These are phyloP conservation scores for Nakazawaea wickerhamii DNA, from an alignment of 805 yeast species.

Conservation along the genomic window DNA sequence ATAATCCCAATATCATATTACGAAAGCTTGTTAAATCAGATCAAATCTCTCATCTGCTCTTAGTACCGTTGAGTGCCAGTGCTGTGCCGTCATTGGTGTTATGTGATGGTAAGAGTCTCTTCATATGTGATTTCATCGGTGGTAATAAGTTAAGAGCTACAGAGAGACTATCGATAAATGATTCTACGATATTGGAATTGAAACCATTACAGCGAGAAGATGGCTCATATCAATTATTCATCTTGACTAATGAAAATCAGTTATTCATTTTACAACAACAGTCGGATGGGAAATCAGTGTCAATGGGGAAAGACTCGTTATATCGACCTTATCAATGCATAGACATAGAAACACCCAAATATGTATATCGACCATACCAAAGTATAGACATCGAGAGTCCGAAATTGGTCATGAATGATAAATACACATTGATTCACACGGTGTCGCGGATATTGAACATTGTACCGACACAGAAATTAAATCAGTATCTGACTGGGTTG, in stretches of 20 bases:
- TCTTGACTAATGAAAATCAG: no score
- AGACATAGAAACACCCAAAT: no score
- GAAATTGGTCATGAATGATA: neutral
- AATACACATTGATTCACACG: neutral
- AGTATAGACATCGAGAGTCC: neutral
- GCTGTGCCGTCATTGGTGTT: neutral
- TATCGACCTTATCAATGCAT: no score
- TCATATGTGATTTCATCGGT: conserved; percentile 1
- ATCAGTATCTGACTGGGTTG: neutral
- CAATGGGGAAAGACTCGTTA: no score
- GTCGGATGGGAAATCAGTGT: neutral
- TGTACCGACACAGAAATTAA: neutral
- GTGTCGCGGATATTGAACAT: neutral
- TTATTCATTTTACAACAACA: no score
- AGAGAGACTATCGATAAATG: neutral
- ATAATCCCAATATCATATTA: no score
- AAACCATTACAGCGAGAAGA: neutral
- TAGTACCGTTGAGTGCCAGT: neutral
- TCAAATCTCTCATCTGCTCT: conserved; percentile 1
- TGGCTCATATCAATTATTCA: no score
- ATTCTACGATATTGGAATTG: neutral
- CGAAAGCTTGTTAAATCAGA: neutral
- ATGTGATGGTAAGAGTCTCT: neutral
- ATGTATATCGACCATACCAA: no score
- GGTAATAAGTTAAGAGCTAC: neutral